These are phyloP conservation scores for Xerocomellus dryophilus DNA, from an alignment of 768 basidiomycete genomes.

Conservation along the genomic window DNA sequence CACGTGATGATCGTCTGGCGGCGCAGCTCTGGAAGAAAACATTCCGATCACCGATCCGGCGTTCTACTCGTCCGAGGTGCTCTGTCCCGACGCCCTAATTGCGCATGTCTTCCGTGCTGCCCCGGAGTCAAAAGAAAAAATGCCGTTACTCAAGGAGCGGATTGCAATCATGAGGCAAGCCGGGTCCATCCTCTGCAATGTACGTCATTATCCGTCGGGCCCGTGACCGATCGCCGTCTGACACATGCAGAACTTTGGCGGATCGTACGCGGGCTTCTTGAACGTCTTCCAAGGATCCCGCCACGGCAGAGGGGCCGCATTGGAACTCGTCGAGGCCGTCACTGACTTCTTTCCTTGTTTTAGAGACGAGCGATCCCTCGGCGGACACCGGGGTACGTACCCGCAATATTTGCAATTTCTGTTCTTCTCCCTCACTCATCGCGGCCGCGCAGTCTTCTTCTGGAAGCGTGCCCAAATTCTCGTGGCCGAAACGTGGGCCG, in stretches of 20 bases:
- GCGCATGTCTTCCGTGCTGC: slow-evolving; percentile 66
- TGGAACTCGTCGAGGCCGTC: slow-evolving; percentile 72
- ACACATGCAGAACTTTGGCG: slow-evolving; percentile 53
- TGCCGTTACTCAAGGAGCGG: slow-evolving; percentile 71
- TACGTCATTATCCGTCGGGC: slow-evolving; percentile 35
- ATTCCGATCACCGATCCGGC: slow-evolving; percentile 76
- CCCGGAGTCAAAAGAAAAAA: slow-evolving; percentile 51
- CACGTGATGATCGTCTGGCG: neutral
- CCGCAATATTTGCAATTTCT: neutral
- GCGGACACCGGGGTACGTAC: slow-evolving; percentile 56
- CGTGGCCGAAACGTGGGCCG: slow-evolving; percentile 90
- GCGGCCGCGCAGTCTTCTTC: slow-evolving; percentile 53
- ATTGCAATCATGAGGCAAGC: slow-evolving; percentile 77
- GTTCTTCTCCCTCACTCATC: slow-evolving; percentile 4
- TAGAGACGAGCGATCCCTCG: slow-evolving; percentile 60
- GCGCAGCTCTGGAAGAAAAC: slow-evolving; percentile 66
- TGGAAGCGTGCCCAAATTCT: slow-evolving; percentile 94
- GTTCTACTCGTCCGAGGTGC: slow-evolving; percentile 70
- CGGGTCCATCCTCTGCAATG: slow-evolving; percentile 66
- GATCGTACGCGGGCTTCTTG: slow-evolving; percentile 68
- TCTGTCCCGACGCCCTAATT: slow-evolving; percentile 70
- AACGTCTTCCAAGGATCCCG: slow-evolving; percentile 55
- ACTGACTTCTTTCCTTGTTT: slow-evolving; percentile 70
- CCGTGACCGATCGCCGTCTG: slow-evolving; percentile 11
- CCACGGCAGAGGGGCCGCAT: slow-evolving; percentile 56